These are phyloP conservation scores for Vaccinium corymbosum DNA, from an alignment of 148 eudicot species.

Conservation along the genomic window DNA sequence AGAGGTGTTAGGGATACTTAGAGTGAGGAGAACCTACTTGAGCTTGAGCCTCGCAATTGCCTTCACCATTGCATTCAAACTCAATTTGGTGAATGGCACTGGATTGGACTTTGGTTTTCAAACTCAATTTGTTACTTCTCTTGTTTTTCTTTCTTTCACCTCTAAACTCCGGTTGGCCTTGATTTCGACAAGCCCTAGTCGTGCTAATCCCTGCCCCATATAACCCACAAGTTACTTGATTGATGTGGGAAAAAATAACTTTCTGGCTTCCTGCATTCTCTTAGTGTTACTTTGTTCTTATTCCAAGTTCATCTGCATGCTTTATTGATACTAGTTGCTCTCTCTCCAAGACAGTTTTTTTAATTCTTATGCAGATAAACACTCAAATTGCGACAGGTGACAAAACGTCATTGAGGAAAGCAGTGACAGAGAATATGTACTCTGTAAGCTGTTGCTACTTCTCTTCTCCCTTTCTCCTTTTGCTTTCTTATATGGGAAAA, in stretches of 20 bases:
- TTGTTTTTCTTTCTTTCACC: too few relatives aligned
- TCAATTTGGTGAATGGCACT: neutral
- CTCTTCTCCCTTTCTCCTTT: neutral
- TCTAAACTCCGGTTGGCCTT: too few relatives aligned
- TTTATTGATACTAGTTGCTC: slow-evolving; percentile 9
- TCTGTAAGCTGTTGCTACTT: slow-evolving; percentile 56
- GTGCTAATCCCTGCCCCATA: neutral
- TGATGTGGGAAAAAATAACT: neutral
- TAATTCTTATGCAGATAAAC: slow-evolving; percentile 55
- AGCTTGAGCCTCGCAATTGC: neutral
- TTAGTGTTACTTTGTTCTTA: neutral
- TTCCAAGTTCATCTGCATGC: slow-evolving; percentile 5
- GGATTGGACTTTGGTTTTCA: neutral
- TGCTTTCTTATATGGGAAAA: neutral
- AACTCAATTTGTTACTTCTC: too few relatives aligned
- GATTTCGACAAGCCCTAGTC: too few relatives aligned
- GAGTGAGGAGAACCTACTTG: neutral
- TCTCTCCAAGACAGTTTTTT: neutral
- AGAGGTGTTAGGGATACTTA: neutral
- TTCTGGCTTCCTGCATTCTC: neutral
- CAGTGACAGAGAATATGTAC: slow-evolving; percentile 84
- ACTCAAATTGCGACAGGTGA: slow-evolving; percentile 61
- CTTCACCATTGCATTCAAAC: neutral
- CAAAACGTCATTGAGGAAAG: slow-evolving; percentile 72
- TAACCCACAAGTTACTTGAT: neutral